A percentile compares a stretch with the other conserved stretches of the same genome.
phyloP scores from a whole-genome alignment of 164 flowering plant genomes.

The Magnolia sinica region DNA sequence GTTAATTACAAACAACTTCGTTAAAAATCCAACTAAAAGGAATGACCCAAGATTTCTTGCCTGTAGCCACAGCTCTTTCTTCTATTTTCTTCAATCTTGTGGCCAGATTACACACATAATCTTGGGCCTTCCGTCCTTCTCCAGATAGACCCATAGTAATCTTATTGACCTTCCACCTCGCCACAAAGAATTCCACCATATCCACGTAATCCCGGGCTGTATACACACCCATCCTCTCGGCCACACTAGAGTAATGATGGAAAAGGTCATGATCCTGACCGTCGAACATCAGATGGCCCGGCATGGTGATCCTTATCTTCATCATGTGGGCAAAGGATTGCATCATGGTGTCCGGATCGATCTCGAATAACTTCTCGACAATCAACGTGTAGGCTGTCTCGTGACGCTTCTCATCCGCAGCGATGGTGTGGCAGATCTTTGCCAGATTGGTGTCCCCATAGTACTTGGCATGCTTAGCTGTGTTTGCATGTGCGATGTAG shows the following conservation, averaged over 20 bases:
- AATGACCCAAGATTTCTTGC: constrained; percentile 8
- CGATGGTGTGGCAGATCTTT: constrained; percentile 49
- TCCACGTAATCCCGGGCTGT: constrained; percentile 11
- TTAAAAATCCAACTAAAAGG: constrained; percentile 28
- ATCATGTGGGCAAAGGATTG: constrained; percentile 20
- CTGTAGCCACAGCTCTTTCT: constrained; percentile 9
- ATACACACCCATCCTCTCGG: constrained; percentile 21
- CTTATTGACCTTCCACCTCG: constrained; percentile 23
- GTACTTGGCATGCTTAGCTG: constrained; percentile 45
- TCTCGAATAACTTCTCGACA: constrained; percentile 50
- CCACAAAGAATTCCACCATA: constrained; percentile 16
- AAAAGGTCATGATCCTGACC: constrained; percentile 23
- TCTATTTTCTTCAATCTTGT: constrained; percentile 13
- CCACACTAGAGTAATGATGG: constrained; percentile 19
- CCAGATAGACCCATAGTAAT: constrained; percentile 12
- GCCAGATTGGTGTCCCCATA: constrained; percentile 49
- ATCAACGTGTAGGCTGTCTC: constrained; percentile 54
- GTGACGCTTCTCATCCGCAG: constrained; percentile 57
- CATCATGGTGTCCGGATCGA: constrained; percentile 32
- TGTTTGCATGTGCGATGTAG: constrained; percentile 50
- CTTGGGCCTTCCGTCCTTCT: constrained; percentile 21
- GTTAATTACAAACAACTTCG: neutral
- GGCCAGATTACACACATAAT: constrained; percentile 19
- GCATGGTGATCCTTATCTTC: constrained; percentile 26
- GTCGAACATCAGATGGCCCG: constrained; percentile 22